phyloP scores from a whole-genome alignment of 148 eudicot genomes.

The Chenopodium formosanum region DNA sequence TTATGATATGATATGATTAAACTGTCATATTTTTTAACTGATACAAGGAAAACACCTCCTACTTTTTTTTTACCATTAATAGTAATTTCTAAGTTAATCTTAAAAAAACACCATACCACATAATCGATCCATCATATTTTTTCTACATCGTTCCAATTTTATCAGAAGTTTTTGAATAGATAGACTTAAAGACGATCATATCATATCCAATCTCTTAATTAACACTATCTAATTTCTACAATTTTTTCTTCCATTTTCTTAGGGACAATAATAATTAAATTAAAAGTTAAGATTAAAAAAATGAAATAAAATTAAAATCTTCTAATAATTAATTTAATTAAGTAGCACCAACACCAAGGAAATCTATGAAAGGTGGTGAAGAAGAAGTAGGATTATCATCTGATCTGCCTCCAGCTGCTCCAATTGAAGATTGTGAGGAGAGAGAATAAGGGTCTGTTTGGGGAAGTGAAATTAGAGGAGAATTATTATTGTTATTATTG shows the following conservation, averaged over 20 bases:
- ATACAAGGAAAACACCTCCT: slow-evolving; percentile 14
- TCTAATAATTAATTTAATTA: slow-evolving; percentile 20
- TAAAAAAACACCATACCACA: slow-evolving; percentile 14
- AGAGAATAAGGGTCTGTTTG: slow-evolving; percentile 30
- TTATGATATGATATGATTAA: background rate
- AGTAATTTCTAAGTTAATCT: slow-evolving; percentile 28
- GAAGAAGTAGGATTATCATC: slow-evolving; percentile 16
- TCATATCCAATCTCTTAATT: background rate
- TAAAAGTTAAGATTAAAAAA: background rate
- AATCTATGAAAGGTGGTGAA: slow-evolving; percentile 67
- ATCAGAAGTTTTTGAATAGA: no score
- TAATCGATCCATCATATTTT: no score
- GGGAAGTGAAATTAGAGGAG: slow-evolving; percentile 1
- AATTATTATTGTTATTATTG: slow-evolving; percentile 18
- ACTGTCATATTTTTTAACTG: background rate
- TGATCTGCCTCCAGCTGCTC: slow-evolving; percentile 10
- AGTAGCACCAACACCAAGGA: slow-evolving; percentile 84
- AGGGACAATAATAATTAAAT: background rate
- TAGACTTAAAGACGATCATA: background rate
- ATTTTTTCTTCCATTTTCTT: background rate
- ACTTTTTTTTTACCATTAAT: slow-evolving; percentile 25
- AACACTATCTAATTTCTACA: no score
- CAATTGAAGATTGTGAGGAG: slow-evolving; percentile 16
- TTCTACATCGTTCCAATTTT: no score
- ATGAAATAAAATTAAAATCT: background rate